phyloP scores from a whole-genome alignment of 176 grass and related monocot species.

The Hordeum vulgare region DNA sequence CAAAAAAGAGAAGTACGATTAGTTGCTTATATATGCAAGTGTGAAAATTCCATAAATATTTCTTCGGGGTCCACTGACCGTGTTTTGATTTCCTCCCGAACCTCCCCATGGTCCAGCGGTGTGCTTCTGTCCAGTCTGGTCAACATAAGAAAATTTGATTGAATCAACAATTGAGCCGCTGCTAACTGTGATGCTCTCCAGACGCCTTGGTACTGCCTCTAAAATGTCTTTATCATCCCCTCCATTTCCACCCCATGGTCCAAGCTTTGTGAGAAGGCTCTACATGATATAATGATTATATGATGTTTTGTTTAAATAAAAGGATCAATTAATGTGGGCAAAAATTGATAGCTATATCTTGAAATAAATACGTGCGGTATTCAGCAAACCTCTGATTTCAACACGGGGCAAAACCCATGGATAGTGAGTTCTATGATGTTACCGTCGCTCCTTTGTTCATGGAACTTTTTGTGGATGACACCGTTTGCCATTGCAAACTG shows the following conservation, averaged over 20 bases:
- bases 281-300: neutral
- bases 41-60: neutral
- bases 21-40: neutral
- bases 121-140: neutral
- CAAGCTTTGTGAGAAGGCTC: neutral
- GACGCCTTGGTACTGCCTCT: neutral
- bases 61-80: neutral
- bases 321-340: neutral
- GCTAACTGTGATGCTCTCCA: neutral
- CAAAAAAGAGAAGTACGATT: no score
- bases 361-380: no score
- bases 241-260: conserved; percentile 6
- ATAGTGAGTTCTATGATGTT: neutral
- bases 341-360: no score
- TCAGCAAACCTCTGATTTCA: neutral
- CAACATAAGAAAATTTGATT: neutral
- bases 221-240: neutral
- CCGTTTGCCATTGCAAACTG: neutral
- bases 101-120: neutral
- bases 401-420: neutral
- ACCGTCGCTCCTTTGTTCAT: neutral
- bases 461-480: neutral
- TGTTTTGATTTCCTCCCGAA: neutral
- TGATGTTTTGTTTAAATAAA: neutral
- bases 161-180: neutral